Percentiles rank a stretch among this genome's conserved stretches.
Evolutionary conservation across 164 flowering plant genomes (phyloP).

Genomic region (Piper betle): DNA sequence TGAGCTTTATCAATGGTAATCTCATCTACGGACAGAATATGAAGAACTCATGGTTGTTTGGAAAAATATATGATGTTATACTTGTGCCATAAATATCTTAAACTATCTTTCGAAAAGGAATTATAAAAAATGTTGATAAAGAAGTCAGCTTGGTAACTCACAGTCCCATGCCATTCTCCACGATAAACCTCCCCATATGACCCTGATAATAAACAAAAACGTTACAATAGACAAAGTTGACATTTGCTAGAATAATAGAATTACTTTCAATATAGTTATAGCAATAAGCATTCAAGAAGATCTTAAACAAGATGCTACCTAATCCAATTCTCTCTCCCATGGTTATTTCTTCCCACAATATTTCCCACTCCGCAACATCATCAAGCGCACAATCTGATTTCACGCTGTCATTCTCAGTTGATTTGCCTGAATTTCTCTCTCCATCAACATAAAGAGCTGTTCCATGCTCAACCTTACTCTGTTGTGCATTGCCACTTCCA

Average conservation of each 20-base stretch:
- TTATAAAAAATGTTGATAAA: not conserved
- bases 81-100: too few relatives aligned
- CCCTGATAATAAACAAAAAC: conserved; percentile 32
- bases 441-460: conserved; percentile 35
- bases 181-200: conserved; percentile 99
- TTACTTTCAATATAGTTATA: too few relatives aligned
- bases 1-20: not conserved
- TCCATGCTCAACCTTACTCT: conserved; percentile 28
- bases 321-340: conserved; percentile 98
- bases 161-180: conserved; percentile 99
- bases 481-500: conserved; percentile 12
- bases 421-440: conserved; percentile 68
- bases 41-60: not conserved
- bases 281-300: not conserved
- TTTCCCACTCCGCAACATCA: conserved; percentile 88
- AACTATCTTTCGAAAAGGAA: not conserved
- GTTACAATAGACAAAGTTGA: not conserved
- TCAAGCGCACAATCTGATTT: conserved; percentile 60
- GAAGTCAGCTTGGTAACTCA: conserved; percentile 30
- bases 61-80: too few relatives aligned
- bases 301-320: conserved; percentile 34
- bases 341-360: conserved; percentile 84
- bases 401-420: conserved; percentile 51
- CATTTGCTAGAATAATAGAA: not conserved
- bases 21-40: not conserved